Evolutionary conservation across 2,329 filamentous ascomycete species (phyloP), one percentile per base, ranked within the genome.

Genomic region (Alternaria triticina): DNA sequence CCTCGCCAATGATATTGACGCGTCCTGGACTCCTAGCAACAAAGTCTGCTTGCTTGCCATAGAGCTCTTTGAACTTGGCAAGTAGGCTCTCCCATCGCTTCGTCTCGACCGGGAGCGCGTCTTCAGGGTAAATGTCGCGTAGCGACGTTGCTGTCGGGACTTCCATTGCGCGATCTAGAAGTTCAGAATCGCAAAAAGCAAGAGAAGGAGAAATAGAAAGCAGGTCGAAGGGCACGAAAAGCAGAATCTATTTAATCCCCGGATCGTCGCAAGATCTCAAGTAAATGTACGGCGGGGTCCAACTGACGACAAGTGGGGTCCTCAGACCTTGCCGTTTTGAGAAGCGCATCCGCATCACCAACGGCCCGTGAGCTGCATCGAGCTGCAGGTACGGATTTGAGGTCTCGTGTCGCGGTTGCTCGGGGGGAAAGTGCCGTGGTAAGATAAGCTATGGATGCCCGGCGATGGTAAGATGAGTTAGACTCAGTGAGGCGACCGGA

Each of bases 1-100:
- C 83, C 74, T 99, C 96, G 80, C 96, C 96, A 78, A 99, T 97
- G 76, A 99, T 96, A 83, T 98, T 98, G 70, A 99, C 96, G 70
- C 96, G 89, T 64, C 96, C 96, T 1, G 96, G 96, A 59, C 94
- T 97, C 67, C 96, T 90, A 10, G 95, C 88, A 20, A 98, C 89
- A 74, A 97, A 97, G 62, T 91, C 87, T 43, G 94, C 89, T 15
- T 86, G 83, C 55, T 88, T 86, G 70, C 89, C 90, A 81, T 95
- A 97, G 45, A 82, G 83, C 61, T 86, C 81, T 70, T 89, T 84
- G 82, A 98, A 98, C 70, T 86, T 86, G 55, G 86, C 82, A 45
- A 95, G 83, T 46, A 98, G 86, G 46, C 82, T 84, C 72, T 90
- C 87, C 92, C 95, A 98, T 81, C 96, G 87, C 70, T 86, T 83